These are phyloP conservation scores for Scytalidium sp. DNA, from an alignment of 2,329 filamentous ascomycete species.

Conservation along the genomic window DNA sequence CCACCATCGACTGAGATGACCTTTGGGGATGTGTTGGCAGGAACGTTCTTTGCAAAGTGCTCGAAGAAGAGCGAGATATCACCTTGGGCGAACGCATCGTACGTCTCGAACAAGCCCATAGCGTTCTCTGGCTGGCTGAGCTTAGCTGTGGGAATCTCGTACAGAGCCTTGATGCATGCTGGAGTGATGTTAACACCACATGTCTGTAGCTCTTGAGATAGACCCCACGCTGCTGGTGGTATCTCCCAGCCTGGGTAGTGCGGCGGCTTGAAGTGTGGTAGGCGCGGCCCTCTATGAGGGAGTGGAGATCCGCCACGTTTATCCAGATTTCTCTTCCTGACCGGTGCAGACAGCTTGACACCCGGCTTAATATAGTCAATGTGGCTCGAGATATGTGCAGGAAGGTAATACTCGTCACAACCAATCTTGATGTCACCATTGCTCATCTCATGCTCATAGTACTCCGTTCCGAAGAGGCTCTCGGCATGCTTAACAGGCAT, in stretches of 20 bases:
- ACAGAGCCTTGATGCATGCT: constrained; percentile 24
- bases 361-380: constrained; percentile 46
- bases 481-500: constrained; percentile 30
- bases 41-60: constrained; percentile 35
- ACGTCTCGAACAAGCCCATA: constrained; percentile 52
- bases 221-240: constrained; percentile 1
- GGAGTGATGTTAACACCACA: constrained; percentile 15
- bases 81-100: constrained; percentile 46
- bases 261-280: too few relatives aligned
- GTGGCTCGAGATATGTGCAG: constrained; percentile 32
- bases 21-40: constrained; percentile 26
- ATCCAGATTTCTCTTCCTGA: constrained; percentile 10
- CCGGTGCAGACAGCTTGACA: constrained; percentile 30
- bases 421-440: constrained; percentile 25
- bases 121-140: constrained; percentile 38
- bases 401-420: constrained; percentile 27
- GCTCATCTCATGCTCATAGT: constrained; percentile 26
- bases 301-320: too few relatives aligned
- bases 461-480: constrained; percentile 29
- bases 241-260: not conserved
- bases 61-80: constrained; percentile 46
- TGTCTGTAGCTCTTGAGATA: constrained; percentile 8
- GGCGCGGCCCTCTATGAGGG: too few relatives aligned
- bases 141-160: constrained; percentile 27
- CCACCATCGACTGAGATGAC: constrained; percentile 30